Conservation (phyloP, 225 moss, liverwort and hornwort species). For the Sphagnum contortum region DNA sequence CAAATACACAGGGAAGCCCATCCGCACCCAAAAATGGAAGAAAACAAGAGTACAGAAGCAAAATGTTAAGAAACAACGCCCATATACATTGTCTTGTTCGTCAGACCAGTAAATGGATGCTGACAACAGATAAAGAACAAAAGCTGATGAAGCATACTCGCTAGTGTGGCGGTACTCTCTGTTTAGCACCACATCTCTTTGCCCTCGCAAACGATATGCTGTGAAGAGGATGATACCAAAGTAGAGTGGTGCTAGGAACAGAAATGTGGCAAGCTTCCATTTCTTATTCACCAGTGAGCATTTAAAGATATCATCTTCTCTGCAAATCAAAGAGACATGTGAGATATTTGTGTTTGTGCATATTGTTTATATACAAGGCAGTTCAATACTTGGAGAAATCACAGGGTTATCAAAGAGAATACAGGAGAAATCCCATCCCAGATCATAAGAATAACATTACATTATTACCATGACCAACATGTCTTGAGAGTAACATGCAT, state of each 20-base stretch:
- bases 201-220: slow-evolving; percentile 14
- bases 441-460: not conserved
- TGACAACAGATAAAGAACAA: slow-evolving; percentile 41
- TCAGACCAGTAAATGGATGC: slow-evolving; percentile 35
- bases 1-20: slow-evolving; percentile 41
- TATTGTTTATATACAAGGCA: not conserved
- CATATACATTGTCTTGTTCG: slow-evolving; percentile 26
- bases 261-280: slow-evolving; percentile 29
- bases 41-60: slow-evolving; percentile 38
- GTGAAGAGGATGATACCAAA: slow-evolving; percentile 24
- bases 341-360: not conserved
- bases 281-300: slow-evolving; percentile 15
- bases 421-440: not conserved
- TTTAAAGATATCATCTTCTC: slow-evolving; percentile 1
- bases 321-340: not conserved
- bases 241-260: slow-evolving; percentile 40
- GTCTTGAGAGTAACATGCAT: too few relatives aligned
- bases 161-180: slow-evolving; percentile 27
- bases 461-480: too few relatives aligned
- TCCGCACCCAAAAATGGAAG: slow-evolving; percentile 45
- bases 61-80: slow-evolving; percentile 41
- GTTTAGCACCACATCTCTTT: slow-evolving; percentile 28
- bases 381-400: not conserved
- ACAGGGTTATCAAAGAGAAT: not conserved
- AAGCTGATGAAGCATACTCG: slow-evolving; percentile 37